Evolutionary conservation across 129 eudicot species (phyloP).

Genomic region (Deinandra increscens): DNA sequence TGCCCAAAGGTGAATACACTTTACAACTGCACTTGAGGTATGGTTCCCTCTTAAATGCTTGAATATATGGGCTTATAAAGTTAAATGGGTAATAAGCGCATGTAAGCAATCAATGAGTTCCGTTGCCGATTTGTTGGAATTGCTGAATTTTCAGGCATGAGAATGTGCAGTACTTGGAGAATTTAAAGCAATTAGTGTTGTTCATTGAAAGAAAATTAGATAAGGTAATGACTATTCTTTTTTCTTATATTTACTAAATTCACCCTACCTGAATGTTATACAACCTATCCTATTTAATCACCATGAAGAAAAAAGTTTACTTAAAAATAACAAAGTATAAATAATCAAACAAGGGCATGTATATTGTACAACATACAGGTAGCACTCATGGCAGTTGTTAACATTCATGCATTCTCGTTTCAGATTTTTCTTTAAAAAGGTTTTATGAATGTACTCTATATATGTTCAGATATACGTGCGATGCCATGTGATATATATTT

Average conservation of each 20-base stretch:
- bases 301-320: not conserved
- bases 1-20: conserved; percentile 92
- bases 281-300: conserved; percentile 2
- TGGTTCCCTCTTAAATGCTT: conserved; percentile 23
- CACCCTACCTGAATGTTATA: conserved; percentile 11
- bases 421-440: no score
- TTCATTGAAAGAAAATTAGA: conserved; percentile 89
- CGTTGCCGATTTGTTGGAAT: conserved; percentile 14
- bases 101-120: conserved; percentile 5
- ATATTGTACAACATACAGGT: not conserved
- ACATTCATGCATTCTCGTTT: conserved; percentile 10
- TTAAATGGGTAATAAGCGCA: conserved; percentile 11
- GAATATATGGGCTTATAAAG: conserved; percentile 1
- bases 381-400: not conserved
- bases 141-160: conserved; percentile 75
- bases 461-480: not conserved
- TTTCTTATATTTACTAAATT: conserved; percentile 5
- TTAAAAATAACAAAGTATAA: not conserved
- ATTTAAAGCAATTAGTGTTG: conserved; percentile 76
- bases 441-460: conserved; percentile 11
- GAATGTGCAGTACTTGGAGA: conserved; percentile 82
- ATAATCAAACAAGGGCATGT: not conserved
- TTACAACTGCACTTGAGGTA: conserved; percentile 83
- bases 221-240: conserved; percentile 49
- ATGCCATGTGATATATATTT: conserved; percentile 5